Evolutionary conservation across 2,329 filamentous ascomycete genomes (phyloP).

Genomic region (Hawksworthiomyces lignivorus): DNA sequence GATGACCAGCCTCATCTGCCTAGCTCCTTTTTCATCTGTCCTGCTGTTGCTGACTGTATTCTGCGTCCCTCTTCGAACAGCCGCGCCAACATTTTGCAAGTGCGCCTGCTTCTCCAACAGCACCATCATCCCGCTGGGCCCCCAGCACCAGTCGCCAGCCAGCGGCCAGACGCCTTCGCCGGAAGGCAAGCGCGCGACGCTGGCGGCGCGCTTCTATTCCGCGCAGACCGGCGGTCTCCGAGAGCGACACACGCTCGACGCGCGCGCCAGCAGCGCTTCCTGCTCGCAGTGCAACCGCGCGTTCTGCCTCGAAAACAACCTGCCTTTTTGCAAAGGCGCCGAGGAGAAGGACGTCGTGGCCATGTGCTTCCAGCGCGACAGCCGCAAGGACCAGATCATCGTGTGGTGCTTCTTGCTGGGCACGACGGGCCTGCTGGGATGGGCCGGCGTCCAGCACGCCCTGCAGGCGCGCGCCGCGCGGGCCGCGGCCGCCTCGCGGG

Average conservation of each 20-base stretch:
- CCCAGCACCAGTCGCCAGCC: conserved; percentile 27
- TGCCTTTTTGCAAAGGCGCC: conserved; percentile 56
- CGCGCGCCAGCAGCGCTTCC: conserved; percentile 34
- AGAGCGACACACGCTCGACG: too few species aligned
- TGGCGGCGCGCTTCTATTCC: too few species aligned
- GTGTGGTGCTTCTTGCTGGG: conserved; percentile 57
- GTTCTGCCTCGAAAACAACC: conserved; percentile 53
- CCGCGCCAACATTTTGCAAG: conserved; percentile 59
- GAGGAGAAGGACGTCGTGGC: conserved; percentile 55
- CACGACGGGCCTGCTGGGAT: conserved; percentile 50
- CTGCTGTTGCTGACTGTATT: background rate
- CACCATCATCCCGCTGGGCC: conserved; percentile 57
- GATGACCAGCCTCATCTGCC: background rate
- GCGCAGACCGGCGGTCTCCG: too few species aligned
- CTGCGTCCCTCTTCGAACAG: conserved; percentile 26
- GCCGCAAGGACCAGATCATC: conserved; percentile 58
- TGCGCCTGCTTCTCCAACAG: conserved; percentile 64
- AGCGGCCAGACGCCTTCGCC: conserved; percentile 17
- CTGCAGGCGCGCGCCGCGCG: conserved; percentile 31
- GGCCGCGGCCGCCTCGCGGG: background rate
- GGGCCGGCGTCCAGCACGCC: conserved; percentile 47
- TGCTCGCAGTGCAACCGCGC: conserved; percentile 58
- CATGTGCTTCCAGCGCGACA: conserved; percentile 59
- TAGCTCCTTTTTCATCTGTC: too few species aligned
- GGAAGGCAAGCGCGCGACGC: background rate